phyloP scores from a whole-genome alignment of 352 stramenopile genomes.

The Pythium apleroticum region DNA sequence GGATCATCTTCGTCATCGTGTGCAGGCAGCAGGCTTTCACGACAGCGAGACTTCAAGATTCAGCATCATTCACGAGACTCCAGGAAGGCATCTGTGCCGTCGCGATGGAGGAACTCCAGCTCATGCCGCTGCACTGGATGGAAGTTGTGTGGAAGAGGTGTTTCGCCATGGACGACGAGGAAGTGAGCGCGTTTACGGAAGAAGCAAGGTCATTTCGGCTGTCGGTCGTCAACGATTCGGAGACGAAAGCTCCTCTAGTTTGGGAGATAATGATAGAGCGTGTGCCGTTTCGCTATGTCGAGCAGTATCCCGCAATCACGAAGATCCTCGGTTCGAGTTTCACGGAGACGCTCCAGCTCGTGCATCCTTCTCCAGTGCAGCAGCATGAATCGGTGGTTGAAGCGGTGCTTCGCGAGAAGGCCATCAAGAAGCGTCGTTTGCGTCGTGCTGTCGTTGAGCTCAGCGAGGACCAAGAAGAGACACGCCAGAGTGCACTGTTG shows the following conservation, averaged over 20 bases:
- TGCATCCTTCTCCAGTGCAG: conserved; percentile 2
- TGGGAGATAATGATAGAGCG: conserved; percentile 6
- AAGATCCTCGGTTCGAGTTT: conserved; percentile 7
- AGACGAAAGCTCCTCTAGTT: background rate
- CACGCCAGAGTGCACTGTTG: conserved; percentile 49
- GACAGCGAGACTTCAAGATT: background rate
- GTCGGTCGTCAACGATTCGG: background rate
- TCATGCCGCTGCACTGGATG: conserved; percentile 58
- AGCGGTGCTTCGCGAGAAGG: background rate
- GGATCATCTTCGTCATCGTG: conserved; percentile 23
- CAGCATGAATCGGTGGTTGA: background rate
- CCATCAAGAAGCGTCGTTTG: conserved; percentile 6
- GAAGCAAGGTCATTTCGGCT: conserved; percentile 20
- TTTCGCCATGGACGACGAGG: conserved; percentile 41
- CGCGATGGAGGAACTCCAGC: conserved; percentile 41
- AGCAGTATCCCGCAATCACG: conserved; percentile 15
- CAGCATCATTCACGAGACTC: background rate
- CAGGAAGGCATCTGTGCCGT: conserved; percentile 32
- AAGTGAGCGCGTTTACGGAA: conserved; percentile 40
- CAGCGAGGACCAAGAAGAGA: conserved; percentile 37
- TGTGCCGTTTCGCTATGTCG: conserved; percentile 10
- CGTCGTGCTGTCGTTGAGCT: conserved; percentile 13
- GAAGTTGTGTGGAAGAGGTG: conserved; percentile 49
- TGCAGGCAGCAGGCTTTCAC: conserved; percentile 39
- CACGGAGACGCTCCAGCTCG: conserved; percentile 8